These are phyloP conservation scores for Candida xiaguanensis DNA, from an alignment of 805 yeast species.

Conservation along the genomic window DNA sequence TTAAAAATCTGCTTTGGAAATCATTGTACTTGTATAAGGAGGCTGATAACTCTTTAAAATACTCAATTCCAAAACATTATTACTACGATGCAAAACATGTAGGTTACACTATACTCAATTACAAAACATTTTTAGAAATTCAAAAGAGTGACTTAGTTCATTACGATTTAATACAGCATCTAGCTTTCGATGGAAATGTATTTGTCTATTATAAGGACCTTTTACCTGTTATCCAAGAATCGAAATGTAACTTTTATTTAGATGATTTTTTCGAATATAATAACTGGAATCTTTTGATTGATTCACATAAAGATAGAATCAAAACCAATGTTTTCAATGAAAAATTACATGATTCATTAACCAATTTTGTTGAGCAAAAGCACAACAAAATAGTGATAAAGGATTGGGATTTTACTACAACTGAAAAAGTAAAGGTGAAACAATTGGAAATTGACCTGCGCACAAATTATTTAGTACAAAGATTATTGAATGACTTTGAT, in stretches of 20 bases:
- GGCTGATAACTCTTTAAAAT: background rate
- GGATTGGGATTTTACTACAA: background rate
- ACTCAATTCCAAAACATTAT: background rate
- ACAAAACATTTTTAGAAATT: background rate
- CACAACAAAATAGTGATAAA: background rate
- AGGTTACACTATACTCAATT: background rate
- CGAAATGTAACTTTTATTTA: background rate
- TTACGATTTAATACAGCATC: background rate
- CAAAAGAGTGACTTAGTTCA: background rate
- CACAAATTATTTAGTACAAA: background rate
- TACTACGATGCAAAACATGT: background rate
- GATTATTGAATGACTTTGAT: background rate
- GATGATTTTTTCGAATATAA: background rate
- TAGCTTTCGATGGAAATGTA: background rate
- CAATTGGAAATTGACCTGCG: background rate
- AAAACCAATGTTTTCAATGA: background rate
- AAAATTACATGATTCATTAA: background rate
- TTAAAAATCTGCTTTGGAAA: background rate
- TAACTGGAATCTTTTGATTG: background rate
- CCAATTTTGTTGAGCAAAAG: background rate
- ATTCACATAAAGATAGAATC: background rate
- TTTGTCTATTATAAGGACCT: background rate
- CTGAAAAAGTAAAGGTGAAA: background rate
- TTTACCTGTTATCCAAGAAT: background rate
- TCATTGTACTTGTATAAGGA: background rate